phyloP scores from a whole-genome alignment of 768 basidiomycete species.

The Lactifluus echinatus region DNA sequence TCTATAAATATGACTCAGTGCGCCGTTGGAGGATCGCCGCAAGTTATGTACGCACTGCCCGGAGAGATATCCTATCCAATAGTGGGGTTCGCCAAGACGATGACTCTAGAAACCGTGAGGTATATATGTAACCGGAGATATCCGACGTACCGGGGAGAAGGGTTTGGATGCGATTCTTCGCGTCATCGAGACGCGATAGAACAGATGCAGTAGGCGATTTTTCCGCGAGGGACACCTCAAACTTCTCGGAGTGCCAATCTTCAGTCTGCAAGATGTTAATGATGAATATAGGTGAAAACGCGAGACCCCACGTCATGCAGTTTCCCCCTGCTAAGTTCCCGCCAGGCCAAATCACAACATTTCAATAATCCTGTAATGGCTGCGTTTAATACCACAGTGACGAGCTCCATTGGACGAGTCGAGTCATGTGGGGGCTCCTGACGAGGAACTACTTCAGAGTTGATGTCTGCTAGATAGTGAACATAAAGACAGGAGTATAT shows the following conservation, averaged over 20 bases:
- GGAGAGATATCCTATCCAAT: slow-evolving; percentile 18
- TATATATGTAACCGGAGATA: background rate
- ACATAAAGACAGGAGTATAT: slow-evolving; percentile 73
- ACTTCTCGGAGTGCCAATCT: slow-evolving; percentile 88
- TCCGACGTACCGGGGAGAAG: slow-evolving; percentile 2
- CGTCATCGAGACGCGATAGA: slow-evolving; percentile 48
- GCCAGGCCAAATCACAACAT: slow-evolving; percentile 74
- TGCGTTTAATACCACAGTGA: slow-evolving; percentile 61
- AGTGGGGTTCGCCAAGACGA: slow-evolving; percentile 12
- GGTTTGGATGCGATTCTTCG: slow-evolving; percentile 48
- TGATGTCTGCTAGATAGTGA: slow-evolving; percentile 52
- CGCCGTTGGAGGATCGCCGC: background rate
- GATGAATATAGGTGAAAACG: slow-evolving; percentile 11
- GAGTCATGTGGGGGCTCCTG: slow-evolving; percentile 30
- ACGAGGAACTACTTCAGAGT: slow-evolving; percentile 40
- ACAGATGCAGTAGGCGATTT: slow-evolving; percentile 46
- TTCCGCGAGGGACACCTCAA: slow-evolving; percentile 69
- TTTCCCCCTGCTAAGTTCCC: slow-evolving; percentile 67
- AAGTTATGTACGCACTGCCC: slow-evolving; percentile 7
- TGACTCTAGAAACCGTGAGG: slow-evolving; percentile 11
- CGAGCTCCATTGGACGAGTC: slow-evolving; percentile 48
- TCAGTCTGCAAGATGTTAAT: slow-evolving; percentile 45
- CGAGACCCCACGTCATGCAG: slow-evolving; percentile 49
- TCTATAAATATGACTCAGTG: slow-evolving; percentile 27
- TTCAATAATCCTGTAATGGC: slow-evolving; percentile 65